Evolutionary conservation across 2,329 filamentous ascomycete species (phyloP), one percentile per base, ranked within the genome.

Genomic region (Helminthosporium solani): DNA sequence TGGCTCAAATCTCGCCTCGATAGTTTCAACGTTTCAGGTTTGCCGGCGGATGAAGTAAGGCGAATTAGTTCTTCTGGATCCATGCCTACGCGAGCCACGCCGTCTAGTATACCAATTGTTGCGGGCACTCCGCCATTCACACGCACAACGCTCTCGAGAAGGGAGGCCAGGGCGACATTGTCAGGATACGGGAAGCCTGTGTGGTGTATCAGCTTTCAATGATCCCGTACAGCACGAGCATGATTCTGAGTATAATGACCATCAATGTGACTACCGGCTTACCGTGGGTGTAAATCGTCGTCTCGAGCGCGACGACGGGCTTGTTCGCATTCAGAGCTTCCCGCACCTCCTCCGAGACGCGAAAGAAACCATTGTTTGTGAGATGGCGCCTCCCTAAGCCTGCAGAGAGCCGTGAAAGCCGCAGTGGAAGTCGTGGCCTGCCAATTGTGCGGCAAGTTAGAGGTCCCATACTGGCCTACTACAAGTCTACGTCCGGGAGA

Each of bases 201-300:
- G 15, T 2, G 9, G 2, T 11, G 18, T 25, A 44, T 61, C 42
- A 62, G 54, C 42, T 42, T 42, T 19, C 14, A 40, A 20, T 8
- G 2, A 9, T 8, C 9, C 34, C 7, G 3, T 14, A 15, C 8
- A 0, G 21, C 19, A 27, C 7, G 15, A 33, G 12, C 18, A 20
- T 40, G 27, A 6, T 27, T 4, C 3, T n/a, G n/a, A n/a, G n/a
- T n/a, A n/a, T n/a, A n/a, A n/a, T n/a, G n/a, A n/a, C n/a, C n/a
- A n/a, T n/a, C n/a, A n/a, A n/a, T n/a, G n/a, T n/a, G n/a, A n/a
- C n/a, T n/a, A n/a, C n/a, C n/a, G 18, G 19, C 60, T 42, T 70
- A 77, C 90, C 91, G 72, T 99, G 94, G 1, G 94, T 99, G 71
- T 99, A 97, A 58, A 99, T 97, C 3, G 94, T 96, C 2, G 89